Conservation (phyloP, 208 protist species). For the Tetramitus jugosus region DNA sequence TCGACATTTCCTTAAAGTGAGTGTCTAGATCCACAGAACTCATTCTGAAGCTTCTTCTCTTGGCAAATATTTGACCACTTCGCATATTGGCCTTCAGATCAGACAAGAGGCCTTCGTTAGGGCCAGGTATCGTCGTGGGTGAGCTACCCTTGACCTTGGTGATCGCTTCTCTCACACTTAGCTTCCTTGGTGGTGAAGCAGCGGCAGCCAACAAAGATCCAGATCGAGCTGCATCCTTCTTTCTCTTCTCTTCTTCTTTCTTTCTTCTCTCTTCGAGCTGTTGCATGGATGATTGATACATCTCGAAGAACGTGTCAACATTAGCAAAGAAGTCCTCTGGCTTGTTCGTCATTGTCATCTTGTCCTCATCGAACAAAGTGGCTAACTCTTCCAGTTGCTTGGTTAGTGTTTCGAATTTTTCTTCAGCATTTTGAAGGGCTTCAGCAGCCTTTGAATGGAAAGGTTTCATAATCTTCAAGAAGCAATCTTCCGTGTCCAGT, state of each 20-base stretch:
- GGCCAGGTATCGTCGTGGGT: too few species aligned
- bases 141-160: too few species aligned
- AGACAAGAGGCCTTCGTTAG: too few species aligned
- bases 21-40: too few species aligned
- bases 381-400: background rate
- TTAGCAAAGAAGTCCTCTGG: constrained; percentile 24
- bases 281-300: background rate
- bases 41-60: too few species aligned
- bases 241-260: background rate
- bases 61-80: too few species aligned
- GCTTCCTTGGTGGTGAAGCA: too few species aligned
- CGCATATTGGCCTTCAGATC: too few species aligned
- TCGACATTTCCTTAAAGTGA: too few species aligned
- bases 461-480: background rate
- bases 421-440: background rate
- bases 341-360: background rate
- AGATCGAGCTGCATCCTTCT: background rate
- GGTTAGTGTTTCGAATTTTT: background rate
- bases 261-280: background rate
- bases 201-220: too few species aligned
- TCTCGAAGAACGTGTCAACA: constrained; percentile 5
- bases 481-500: background rate
- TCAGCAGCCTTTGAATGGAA: background rate
- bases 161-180: too few species aligned
- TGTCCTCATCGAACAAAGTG: constrained; percentile 13